Base-by-base conservation (phyloP, 1,284 basidiomycete genomes). In the Kwoniella shivajii region DNA sequence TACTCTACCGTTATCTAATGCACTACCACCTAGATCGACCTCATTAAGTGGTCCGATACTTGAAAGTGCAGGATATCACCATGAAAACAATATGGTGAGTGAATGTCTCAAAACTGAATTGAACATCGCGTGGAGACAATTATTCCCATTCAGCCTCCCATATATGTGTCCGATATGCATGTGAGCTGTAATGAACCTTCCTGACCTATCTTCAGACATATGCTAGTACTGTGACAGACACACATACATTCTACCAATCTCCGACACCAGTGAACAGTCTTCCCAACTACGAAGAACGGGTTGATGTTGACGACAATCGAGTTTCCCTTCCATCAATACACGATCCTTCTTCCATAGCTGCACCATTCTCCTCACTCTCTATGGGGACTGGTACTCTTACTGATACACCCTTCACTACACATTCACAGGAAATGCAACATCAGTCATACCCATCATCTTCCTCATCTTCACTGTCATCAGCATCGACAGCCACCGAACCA, bases 401-500 rank as follows among this genome's bases (percentile, higher is more conserved):
- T 9, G 26, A 30, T 9, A 29, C 43, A 30, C 16, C 16, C 5
- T 22, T 37, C 2, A 11, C 26, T 10, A 20, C 37, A 18, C 26
- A 45, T 34, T 30, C 43, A 43, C 6, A 10, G 16, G 29, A 37
- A 30, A 51, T 51, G 50, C 39, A 34, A 18, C 53, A 55, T 34
- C 53, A 52, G n/a, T 30, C 56, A 13, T 50, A 54, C 11, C 56
- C 57, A 6, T 60, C 64, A 18, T 57, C 57, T 4, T 64, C 64
- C 4, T 60, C 58, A 16, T 50, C 54, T 16, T 44, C 56, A n/a
- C 38, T 58, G 2, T 60, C 64, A n/a, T 44, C 55, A 6, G 43
- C 61, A 2, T 55, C 57, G 4, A 42, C 59, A 27, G 57, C 57
- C 20, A 57, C 47, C 26, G 60, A 61, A n/a, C 60, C 66, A 27